Percentiles rank a stretch among this genome's conserved stretches.
Evolutionary conservation across 768 basidiomycete species (phyloP).

Genomic region (Kwoniella botswanensis): DNA sequence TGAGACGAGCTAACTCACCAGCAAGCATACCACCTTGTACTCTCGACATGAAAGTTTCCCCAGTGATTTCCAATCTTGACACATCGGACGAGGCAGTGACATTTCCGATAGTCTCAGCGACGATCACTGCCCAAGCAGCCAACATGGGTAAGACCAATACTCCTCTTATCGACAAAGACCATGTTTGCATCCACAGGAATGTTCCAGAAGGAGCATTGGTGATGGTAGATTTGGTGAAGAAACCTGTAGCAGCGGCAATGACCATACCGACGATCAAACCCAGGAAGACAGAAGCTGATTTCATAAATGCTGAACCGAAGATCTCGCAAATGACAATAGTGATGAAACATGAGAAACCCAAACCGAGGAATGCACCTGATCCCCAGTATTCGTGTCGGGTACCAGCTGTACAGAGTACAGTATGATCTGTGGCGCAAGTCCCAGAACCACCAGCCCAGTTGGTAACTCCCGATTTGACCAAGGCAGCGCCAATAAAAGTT

Average conservation of each 20-base stretch:
- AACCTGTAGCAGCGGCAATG: constrained; percentile 38
- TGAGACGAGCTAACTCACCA: background rate
- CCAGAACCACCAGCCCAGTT: constrained; percentile 42
- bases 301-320: constrained; percentile 40
- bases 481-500: constrained; percentile 36
- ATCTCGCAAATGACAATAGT: constrained; percentile 37
- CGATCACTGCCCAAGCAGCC: constrained; percentile 38
- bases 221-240: constrained; percentile 33
- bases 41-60: constrained; percentile 28
- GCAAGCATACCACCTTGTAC: constrained; percentile 37
- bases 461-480: constrained; percentile 34
- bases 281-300: constrained; percentile 37
- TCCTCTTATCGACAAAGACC: constrained; percentile 25
- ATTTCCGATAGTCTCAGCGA: constrained; percentile 38
- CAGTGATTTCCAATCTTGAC: constrained; percentile 27
- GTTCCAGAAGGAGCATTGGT: constrained; percentile 26
- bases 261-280: constrained; percentile 37
- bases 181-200: constrained; percentile 36
- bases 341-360: constrained; percentile 38
- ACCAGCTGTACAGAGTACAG: constrained; percentile 24
- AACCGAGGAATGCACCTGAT: constrained; percentile 30
- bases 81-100: constrained; percentile 37
- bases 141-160: constrained; percentile 37
- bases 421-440: constrained; percentile 33
- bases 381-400: constrained; percentile 26